Evolutionary conservation across 1,284 basidiomycete genomes (phyloP), one percentile per base, ranked within the genome.

Genomic region (Heimioporus punctisporus): DNA sequence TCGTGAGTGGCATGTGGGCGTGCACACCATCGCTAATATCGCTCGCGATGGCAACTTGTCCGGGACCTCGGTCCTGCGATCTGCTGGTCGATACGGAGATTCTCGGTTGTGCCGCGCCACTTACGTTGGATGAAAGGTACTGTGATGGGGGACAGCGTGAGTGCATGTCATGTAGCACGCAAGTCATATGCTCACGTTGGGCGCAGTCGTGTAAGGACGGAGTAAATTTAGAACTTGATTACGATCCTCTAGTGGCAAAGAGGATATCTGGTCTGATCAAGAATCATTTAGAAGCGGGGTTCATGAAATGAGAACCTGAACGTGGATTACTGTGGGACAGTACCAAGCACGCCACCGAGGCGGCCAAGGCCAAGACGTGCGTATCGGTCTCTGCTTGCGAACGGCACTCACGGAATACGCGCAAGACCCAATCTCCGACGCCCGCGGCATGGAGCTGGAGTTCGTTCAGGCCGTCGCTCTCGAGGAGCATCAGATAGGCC

Each of bases 401-500:
- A 50, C 46, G 47, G 25, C 24, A 54, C 40, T 68, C 59, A 50
- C 62, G 54, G 44, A 72, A 54, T 2, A 62, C 48, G 53, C 55
- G 56, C n/a, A 71, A 31, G 23, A 72, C 52, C 71, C 68, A 81
- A 30, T 67, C 57, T 10, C 69, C 56, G 55, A 79, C 73, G 26
- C 72, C 69, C 37, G 68, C 74, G 23, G 63, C 59, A 21, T 62
- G 64, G 4, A 83, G 72, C 31, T 82, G 77, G 14, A 57, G 62
- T 52, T 74, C 73, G 61, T 81, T 82, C 45, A 73, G 64, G 8
- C 69, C 71, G 41, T 75, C 73, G 56, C 73, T 77, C 60, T 85
- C 83, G 27, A 82, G 60, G 27, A 80, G 64, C 77, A 84, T 81
- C 53, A 80, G 74, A 51, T 83, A 70, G 3, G 76, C 73, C 19